A percentile compares a stretch with the other conserved stretches of the same genome.
Evolutionary conservation across 202 grass and related monocot genomes (phyloP).

Genomic region (Zoysia matrella): DNA sequence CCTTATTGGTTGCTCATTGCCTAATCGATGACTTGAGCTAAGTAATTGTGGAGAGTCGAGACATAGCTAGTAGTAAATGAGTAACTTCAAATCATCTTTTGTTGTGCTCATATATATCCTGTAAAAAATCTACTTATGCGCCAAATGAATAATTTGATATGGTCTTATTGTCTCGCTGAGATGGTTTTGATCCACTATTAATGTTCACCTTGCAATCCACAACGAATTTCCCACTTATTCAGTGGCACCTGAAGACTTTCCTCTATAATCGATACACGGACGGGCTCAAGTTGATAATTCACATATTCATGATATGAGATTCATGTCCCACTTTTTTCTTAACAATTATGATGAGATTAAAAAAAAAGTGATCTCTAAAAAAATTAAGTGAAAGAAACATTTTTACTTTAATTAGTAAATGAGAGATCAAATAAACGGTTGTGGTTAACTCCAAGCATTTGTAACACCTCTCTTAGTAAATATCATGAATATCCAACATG

Average conservation of each 20-base stretch:
- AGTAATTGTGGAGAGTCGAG: not conserved
- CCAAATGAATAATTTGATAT: not conserved
- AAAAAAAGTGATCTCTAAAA: not conserved
- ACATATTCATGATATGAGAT: not conserved
- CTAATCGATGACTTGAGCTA: conserved; percentile 18
- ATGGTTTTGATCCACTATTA: not conserved
- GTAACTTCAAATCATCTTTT: not conserved
- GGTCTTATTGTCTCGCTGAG: not conserved
- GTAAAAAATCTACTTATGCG: not conserved
- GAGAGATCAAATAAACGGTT: no score
- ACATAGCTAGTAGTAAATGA: not conserved
- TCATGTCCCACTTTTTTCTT: conserved; percentile 13
- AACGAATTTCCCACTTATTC: not conserved
- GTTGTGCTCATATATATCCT: not conserved
- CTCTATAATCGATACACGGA: conserved; percentile 15
- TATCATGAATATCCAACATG: conserved; percentile 15
- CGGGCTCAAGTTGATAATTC: conserved; percentile 8
- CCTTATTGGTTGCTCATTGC: conserved; percentile 18
- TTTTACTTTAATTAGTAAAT: not conserved
- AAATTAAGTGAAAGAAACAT: conserved; percentile 5
- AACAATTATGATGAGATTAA: not conserved
- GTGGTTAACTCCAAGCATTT: no score
- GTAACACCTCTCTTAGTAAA: not conserved
- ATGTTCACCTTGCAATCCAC: not conserved
- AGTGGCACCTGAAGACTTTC: not conserved